Conservation (phyloP, 2,329 filamentous ascomycete species). For the Paradendryphiella salina region DNA sequence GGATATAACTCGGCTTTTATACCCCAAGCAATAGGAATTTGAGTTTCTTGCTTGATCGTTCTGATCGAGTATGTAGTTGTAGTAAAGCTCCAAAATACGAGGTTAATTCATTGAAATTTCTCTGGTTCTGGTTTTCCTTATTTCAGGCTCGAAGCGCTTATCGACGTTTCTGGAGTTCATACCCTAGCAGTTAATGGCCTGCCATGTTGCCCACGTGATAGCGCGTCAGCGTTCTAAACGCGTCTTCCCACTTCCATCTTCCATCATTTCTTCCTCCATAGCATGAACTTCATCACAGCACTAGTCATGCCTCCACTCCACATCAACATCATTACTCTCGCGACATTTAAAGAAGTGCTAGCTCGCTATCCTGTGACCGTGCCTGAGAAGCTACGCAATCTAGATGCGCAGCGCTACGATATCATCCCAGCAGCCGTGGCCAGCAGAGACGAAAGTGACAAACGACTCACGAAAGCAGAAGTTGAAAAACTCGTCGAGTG, state of each 20-base stretch:
- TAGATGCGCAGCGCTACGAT: constrained; percentile 42
- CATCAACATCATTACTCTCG: constrained; percentile 21
- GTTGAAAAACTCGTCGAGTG: constrained; percentile 45
- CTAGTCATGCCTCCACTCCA: constrained; percentile 13
- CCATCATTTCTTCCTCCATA: not conserved
- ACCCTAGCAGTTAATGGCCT: not conserved
- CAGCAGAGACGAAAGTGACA: constrained; percentile 10
- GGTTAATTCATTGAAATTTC: not conserved
- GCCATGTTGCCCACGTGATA: constrained; percentile 9
- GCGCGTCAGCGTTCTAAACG: not conserved
- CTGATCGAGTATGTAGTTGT: not conserved
- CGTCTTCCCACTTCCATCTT: constrained; percentile 1
- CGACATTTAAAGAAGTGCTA: constrained; percentile 26
- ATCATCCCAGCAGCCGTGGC: constrained; percentile 31
- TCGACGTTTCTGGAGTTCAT: too few species aligned
- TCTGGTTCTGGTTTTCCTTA: not conserved
- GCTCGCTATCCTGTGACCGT: constrained; percentile 32
- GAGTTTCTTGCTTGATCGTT: not conserved
- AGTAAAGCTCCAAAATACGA: not conserved
- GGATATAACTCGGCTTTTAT: not conserved
- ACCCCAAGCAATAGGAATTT: not conserved
- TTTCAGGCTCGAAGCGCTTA: not conserved
- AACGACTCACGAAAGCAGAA: constrained; percentile 33
- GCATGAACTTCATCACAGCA: constrained; percentile 1
- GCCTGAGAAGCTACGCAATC: constrained; percentile 33